A percentile compares a stretch with the other conserved stretches of the same genome.
Evolutionary conservation across 2,329 filamentous ascomycete genomes (phyloP).

Genomic region (Pestalotiopsis sp.): DNA sequence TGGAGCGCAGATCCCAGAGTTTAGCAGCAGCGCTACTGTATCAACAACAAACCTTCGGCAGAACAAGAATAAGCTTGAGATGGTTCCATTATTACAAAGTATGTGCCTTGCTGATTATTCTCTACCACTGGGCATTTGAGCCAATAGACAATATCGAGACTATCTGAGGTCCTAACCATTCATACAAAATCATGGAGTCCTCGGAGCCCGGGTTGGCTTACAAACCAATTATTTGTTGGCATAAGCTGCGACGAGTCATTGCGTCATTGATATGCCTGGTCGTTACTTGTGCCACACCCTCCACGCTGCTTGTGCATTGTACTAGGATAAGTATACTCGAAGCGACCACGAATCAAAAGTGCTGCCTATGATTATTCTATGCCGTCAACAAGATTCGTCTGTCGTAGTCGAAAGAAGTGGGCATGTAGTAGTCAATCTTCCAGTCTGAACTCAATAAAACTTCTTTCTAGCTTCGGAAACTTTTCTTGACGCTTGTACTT

Average conservation of each 20-base stretch:
- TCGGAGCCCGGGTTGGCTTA: background rate
- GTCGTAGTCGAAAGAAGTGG: background rate
- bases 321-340: background rate
- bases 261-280: background rate
- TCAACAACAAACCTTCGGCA: background rate
- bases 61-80: background rate
- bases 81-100: background rate
- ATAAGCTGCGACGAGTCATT: background rate
- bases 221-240: background rate
- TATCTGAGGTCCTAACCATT: background rate
- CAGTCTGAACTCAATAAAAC: background rate
- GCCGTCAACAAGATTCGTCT: background rate
- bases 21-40: slow-evolving; percentile 1
- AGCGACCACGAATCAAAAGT: background rate
- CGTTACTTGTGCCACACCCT: background rate
- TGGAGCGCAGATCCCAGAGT: background rate
- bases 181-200: background rate
- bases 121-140: background rate
- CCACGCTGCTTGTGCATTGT: background rate
- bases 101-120: background rate
- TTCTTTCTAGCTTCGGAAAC: background rate
- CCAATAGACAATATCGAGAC: background rate
- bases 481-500: background rate
- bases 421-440: background rate
- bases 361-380: background rate